Conservation (phyloP, 345 rosid genomes). For the Lagerstroemia speciosa region DNA sequence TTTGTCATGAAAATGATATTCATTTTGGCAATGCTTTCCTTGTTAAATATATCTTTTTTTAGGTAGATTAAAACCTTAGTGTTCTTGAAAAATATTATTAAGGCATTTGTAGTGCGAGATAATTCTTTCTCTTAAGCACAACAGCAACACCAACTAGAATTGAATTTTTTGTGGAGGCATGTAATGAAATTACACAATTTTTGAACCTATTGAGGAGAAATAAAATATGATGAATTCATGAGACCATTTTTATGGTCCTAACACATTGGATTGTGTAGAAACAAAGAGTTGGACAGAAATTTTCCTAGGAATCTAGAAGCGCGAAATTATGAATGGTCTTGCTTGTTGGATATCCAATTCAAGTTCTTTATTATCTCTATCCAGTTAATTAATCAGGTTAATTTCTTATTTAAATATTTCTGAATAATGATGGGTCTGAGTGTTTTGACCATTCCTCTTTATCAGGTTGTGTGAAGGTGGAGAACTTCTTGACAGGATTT, state of each 20-base stretch:
- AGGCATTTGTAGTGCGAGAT: not conserved
- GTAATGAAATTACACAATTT: not conserved
- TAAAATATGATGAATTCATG: not conserved
- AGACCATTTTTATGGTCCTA: not conserved
- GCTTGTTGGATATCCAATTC: not conserved
- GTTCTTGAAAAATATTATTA: not conserved
- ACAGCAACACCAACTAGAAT: not conserved
- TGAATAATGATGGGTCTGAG: not conserved
- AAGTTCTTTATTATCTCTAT: not conserved
- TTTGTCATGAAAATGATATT: not conserved
- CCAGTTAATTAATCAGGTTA: not conserved
- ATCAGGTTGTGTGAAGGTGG: conserved; percentile 96
- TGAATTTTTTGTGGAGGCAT: not conserved
- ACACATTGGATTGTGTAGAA: not conserved
- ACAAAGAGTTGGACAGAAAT: not conserved
- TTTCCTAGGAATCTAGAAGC: not conserved
- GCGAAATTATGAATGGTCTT: not conserved
- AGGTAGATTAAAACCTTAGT: not conserved
- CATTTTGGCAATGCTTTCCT: not conserved
- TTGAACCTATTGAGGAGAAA: not conserved
- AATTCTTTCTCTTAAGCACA: not conserved
- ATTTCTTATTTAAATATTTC: not conserved
- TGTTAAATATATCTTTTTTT: not conserved
- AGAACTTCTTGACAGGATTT: conserved; percentile 80
- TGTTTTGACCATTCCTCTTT: not conserved